A percentile compares a stretch with the other conserved stretches of the same genome.
These are phyloP conservation scores for Anthracocystis panici-leucophaei DNA, from an alignment of 1,284 basidiomycete genomes.

Conservation along the genomic window DNA sequence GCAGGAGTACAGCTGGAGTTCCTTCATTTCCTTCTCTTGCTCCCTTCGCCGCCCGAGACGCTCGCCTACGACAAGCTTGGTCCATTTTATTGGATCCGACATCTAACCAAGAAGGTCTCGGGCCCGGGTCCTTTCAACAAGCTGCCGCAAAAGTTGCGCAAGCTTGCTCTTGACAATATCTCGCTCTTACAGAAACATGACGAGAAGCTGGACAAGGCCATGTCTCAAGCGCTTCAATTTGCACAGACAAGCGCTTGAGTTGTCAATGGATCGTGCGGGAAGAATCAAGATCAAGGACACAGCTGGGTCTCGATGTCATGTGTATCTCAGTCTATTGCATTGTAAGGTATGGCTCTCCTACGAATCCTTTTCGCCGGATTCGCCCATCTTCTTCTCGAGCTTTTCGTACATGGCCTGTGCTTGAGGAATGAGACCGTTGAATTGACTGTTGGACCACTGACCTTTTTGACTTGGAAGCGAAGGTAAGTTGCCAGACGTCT, in stretches of 20 bases:
- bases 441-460: conserved; percentile 50
- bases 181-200: conserved; percentile 18
- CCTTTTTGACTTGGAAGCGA: conserved; percentile 47
- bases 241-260: conserved; percentile 1
- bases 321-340: conserved; percentile 2
- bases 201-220: conserved; percentile 33
- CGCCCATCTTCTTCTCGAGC: conserved; percentile 38
- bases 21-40: conserved; percentile 37
- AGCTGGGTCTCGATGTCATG: neutral
- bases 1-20: conserved; percentile 34
- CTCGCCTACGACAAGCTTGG: conserved; percentile 30
- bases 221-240: conserved; percentile 21
- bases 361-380: conserved; percentile 5
- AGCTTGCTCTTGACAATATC: conserved; percentile 35
- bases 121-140: conserved; percentile 30
- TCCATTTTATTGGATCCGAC: conserved; percentile 44
- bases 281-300: too few species aligned
- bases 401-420: conserved; percentile 49
- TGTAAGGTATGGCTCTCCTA: neutral
- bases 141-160: conserved; percentile 23
- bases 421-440: conserved; percentile 43
- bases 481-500: conserved; percentile 44
- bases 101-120: conserved; percentile 34
- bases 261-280: too few species aligned
- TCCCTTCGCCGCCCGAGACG: conserved; percentile 19